phyloP scores from a whole-genome alignment of 192 early-diverging fungal species.

The Pecoramyces ruminantium region DNA sequence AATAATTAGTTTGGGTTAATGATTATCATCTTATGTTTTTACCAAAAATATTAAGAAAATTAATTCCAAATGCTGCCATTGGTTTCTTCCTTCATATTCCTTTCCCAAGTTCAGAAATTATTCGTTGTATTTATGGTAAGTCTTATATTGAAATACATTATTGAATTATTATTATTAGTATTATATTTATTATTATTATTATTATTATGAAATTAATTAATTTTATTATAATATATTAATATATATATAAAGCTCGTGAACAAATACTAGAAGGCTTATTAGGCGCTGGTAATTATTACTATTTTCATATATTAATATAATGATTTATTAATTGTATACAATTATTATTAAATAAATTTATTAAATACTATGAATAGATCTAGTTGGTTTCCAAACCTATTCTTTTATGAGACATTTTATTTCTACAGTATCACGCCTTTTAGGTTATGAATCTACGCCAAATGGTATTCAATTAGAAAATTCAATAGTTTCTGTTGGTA shows the following conservation, averaged over 20 bases:
- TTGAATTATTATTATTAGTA: too few relatives aligned
- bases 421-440: slow-evolving; percentile 30
- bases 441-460: slow-evolving; percentile 30
- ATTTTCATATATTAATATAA: too few relatives aligned
- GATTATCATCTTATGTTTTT: slow-evolving; percentile 96
- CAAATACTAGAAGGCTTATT: slow-evolving; percentile 27
- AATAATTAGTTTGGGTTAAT: slow-evolving; percentile 71
- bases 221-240: too few relatives aligned
- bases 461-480: slow-evolving; percentile 31
- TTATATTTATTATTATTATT: too few relatives aligned
- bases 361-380: too few relatives aligned
- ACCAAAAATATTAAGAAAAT: slow-evolving; percentile 68
- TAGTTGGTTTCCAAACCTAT: slow-evolving; percentile 10
- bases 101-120: slow-evolving; percentile 89
- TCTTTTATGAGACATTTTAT: slow-evolving; percentile 37
- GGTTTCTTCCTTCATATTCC: slow-evolving; percentile 96
- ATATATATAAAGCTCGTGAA: slow-evolving; percentile 14
- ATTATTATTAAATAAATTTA: too few relatives aligned
- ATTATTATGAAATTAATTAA: too few relatives aligned
- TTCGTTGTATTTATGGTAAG: slow-evolving; percentile 67
- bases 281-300: slow-evolving; percentile 9
- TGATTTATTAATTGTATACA: too few relatives aligned
- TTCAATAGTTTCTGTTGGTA: slow-evolving; percentile 21
- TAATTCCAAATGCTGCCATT: slow-evolving; percentile 68
- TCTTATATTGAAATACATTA: neutral